A percentile compares a stretch with the other conserved stretches of the same genome.
phyloP scores from a whole-genome alignment of 495 filamentous ascomycete genomes.

The Hypoxylon fragiforme region DNA sequence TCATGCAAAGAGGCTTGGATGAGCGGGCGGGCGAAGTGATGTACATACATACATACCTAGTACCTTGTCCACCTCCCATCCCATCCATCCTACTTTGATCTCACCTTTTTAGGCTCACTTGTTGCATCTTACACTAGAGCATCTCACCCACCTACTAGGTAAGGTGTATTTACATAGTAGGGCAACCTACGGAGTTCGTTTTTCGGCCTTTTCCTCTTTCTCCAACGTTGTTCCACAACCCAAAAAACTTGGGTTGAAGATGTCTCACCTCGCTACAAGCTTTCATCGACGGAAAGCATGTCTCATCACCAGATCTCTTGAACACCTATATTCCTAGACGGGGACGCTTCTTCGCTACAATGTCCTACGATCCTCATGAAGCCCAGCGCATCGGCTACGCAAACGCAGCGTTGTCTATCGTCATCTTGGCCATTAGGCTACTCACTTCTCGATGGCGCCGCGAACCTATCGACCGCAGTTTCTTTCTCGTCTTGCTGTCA shows the following conservation, averaged over 20 bases:
- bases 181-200: no score
- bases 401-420: conserved; percentile 20
- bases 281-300: conserved; percentile 5
- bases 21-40: neutral
- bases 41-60: conserved; percentile 1
- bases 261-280: neutral
- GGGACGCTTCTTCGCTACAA: conserved; percentile 7
- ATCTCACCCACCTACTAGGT: neutral
- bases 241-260: neutral
- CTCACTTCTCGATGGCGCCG: conserved; percentile 30
- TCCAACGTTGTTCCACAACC: neutral
- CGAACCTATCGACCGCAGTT: conserved; percentile 29
- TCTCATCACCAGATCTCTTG: conserved; percentile 2
- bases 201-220: no score
- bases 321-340: neutral
- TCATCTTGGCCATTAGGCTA: conserved; percentile 26
- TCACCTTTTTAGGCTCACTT: neutral
- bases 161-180: no score
- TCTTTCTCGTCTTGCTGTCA: conserved; percentile 29
- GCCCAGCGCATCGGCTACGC: conserved; percentile 27
- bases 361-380: conserved; percentile 19
- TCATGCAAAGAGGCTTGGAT: conserved; percentile 19
- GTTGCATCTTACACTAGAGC: neutral
- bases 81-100: neutral
- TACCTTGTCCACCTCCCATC: neutral